Conservation (phyloP, 306 rosid genomes). For the Dalbergia cultrata region DNA sequence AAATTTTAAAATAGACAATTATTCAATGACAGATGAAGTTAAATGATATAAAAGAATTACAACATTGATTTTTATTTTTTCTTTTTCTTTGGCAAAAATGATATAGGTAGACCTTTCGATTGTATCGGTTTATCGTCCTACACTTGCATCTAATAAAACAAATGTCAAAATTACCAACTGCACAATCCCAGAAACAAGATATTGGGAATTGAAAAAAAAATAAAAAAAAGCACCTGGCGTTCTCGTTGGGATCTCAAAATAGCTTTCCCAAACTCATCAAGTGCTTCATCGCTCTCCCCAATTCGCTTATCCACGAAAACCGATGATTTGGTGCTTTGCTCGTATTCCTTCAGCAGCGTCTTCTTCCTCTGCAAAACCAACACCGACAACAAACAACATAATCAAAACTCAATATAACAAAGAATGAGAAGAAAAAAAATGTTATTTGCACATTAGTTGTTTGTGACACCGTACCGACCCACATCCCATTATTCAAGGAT, state of each 20-base stretch:
- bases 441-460: too few species aligned
- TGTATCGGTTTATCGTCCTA: too few species aligned
- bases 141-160: background rate
- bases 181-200: too few species aligned
- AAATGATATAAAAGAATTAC: background rate
- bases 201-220: background rate
- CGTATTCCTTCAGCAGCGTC: slow-evolving; percentile 83
- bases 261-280: slow-evolving; percentile 86
- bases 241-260: slow-evolving; percentile 86
- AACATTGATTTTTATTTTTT: background rate
- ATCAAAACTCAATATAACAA: background rate
- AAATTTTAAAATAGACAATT: too few species aligned
- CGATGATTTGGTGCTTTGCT: slow-evolving; percentile 70
- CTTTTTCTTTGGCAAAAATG: background rate
- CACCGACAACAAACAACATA: background rate
- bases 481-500: too few species aligned
- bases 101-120: too few species aligned
- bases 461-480: too few species aligned
- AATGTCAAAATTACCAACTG: too few species aligned
- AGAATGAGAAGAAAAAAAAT: background rate
- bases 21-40: too few species aligned
- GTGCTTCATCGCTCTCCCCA: slow-evolving; percentile 72
- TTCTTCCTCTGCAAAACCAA: slow-evolving; percentile 70
- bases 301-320: slow-evolving; percentile 81
- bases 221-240: slow-evolving; percentile 59